Evolutionary conservation across 352 stramenopile genomes (phyloP).

Genomic region (Globisporangium camurandrum): DNA sequence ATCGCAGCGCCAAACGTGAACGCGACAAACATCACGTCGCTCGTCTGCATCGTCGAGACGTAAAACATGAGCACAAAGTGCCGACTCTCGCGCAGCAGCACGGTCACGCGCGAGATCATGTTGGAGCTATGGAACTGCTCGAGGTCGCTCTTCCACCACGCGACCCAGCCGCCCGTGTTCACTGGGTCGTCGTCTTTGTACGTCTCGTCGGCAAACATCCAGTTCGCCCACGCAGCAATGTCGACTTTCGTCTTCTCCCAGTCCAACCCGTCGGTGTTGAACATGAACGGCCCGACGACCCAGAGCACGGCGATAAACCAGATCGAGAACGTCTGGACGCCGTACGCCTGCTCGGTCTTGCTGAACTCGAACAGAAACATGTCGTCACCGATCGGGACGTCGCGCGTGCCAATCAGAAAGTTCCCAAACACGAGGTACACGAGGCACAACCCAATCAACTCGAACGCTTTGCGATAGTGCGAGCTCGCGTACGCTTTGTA

Average conservation of each 20-base stretch:
- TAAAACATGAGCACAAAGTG: slow-evolving; percentile 86
- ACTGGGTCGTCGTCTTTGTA: slow-evolving; percentile 57
- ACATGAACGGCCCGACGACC: slow-evolving; percentile 73
- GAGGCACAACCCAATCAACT: slow-evolving; percentile 64
- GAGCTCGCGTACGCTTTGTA: slow-evolving; percentile 68
- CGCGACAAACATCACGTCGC: slow-evolving; percentile 38
- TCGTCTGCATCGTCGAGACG: slow-evolving; percentile 57
- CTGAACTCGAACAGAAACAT: slow-evolving; percentile 53
- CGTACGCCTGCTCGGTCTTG: slow-evolving; percentile 65
- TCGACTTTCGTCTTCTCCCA: slow-evolving; percentile 83
- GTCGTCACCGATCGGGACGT: slow-evolving; percentile 21
- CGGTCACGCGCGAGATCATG: slow-evolving; percentile 61
- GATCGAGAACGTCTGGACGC: slow-evolving; percentile 75
- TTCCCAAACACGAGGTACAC: slow-evolving; percentile 68
- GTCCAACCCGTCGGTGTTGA: slow-evolving; percentile 82
- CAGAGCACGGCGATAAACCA: slow-evolving; percentile 72
- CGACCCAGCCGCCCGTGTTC: slow-evolving; percentile 69
- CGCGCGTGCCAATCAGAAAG: slow-evolving; percentile 57
- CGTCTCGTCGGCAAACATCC: slow-evolving; percentile 71
- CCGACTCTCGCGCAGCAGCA: slow-evolving; percentile 66
- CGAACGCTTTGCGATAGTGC: slow-evolving; percentile 77
- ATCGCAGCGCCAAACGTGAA: slow-evolving; percentile 50
- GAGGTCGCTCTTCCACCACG: slow-evolving; percentile 79
- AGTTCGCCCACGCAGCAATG: slow-evolving; percentile 60
- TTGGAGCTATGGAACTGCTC: slow-evolving; percentile 63